Conservation (phyloP, 75 land plant genomes). For the Adiantum capillusveneris region DNA sequence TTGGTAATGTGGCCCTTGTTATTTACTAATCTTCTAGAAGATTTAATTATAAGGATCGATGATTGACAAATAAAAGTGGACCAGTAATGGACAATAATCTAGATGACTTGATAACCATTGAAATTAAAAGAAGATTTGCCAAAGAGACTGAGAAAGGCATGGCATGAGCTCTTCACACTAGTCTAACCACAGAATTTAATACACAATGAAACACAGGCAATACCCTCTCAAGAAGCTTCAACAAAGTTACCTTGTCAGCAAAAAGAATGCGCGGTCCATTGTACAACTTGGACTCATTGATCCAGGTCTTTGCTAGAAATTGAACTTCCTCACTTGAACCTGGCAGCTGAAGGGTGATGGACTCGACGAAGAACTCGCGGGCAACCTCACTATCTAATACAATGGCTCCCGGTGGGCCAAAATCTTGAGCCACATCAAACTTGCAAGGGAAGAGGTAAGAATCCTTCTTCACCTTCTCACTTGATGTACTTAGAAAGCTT, state of each 20-base stretch:
- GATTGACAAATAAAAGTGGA: too few relatives aligned
- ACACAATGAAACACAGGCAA: too few relatives aligned
- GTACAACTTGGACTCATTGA: slow-evolving; percentile 3
- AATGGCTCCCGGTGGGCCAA: slow-evolving; percentile 32
- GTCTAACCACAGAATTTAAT: too few relatives aligned
- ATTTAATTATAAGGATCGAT: too few relatives aligned
- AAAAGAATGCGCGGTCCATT: slow-evolving; percentile 17
- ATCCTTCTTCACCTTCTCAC: slow-evolving; percentile 1
- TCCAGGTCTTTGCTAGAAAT: slow-evolving; percentile 21
- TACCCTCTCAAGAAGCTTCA: too few relatives aligned
- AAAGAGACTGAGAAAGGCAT: too few relatives aligned
- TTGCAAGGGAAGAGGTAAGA: neutral
- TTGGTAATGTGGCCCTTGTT: too few relatives aligned
- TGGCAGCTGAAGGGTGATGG: slow-evolving; percentile 18
- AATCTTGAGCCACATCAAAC: slow-evolving; percentile 4
- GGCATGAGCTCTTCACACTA: too few relatives aligned
- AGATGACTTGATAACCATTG: too few relatives aligned
- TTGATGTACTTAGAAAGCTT: neutral
- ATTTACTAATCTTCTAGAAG: too few relatives aligned
- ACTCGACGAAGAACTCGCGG: slow-evolving; percentile 31
- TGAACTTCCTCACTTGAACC: neutral
- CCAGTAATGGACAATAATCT: too few relatives aligned
- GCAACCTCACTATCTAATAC: slow-evolving; percentile 21
- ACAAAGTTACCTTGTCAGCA: slow-evolving; percentile 22
- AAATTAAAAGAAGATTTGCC: too few relatives aligned